A percentile compares a stretch with the other conserved stretches of the same genome.
Evolutionary conservation across 225 moss, liverwort and hornwort genomes (phyloP).

Genomic region (Climacium dendroides): DNA sequence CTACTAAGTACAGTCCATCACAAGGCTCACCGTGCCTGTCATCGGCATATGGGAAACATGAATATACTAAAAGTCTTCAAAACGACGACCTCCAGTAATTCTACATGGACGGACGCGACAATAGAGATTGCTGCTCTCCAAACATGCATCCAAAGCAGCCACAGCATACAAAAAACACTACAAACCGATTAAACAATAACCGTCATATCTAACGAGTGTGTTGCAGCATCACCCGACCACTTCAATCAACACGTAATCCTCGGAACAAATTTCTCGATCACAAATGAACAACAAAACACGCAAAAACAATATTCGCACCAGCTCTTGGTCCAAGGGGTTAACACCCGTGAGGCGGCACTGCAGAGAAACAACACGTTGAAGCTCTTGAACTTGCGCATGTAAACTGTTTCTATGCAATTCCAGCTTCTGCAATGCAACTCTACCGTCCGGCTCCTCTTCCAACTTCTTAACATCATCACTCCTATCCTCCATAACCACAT

Average conservation of each 20-base stretch:
- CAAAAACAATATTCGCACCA: slow-evolving; percentile 30
- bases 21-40: background rate
- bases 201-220: background rate
- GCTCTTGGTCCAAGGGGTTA: slow-evolving; percentile 76
- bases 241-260: background rate
- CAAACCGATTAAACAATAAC: background rate
- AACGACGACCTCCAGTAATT: background rate
- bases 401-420: slow-evolving; percentile 51
- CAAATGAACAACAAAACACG: background rate
- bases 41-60: background rate
- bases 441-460: slow-evolving; percentile 5
- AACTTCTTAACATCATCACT: slow-evolving; percentile 1
- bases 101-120: background rate
- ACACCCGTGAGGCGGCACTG: slow-evolving; percentile 57
- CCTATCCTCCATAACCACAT: background rate
- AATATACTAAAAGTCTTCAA: background rate
- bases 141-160: background rate
- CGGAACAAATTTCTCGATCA: background rate
- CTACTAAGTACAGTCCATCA: background rate
- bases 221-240: background rate
- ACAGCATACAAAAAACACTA: background rate
- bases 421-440: slow-evolving; percentile 30
- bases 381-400: slow-evolving; percentile 62
- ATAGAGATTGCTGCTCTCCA: background rate
- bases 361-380: slow-evolving; percentile 44